Conservation (phyloP, 2,329 filamentous ascomycete genomes). For the Cyphellophora europaea region DNA sequence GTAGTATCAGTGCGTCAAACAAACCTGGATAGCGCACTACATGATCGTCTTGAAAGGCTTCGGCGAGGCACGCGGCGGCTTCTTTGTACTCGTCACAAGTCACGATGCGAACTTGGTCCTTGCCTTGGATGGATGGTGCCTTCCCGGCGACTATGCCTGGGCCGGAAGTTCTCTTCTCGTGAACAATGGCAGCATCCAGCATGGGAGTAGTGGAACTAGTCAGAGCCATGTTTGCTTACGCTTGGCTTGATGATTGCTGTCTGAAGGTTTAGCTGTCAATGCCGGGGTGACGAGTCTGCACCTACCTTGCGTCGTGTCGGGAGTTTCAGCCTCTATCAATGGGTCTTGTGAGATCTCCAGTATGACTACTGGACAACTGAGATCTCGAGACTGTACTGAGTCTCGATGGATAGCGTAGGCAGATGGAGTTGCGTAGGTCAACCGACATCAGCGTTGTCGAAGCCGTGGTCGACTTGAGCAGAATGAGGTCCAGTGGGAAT, state of each 20-base stretch:
- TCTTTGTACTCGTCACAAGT: conserved; percentile 59
- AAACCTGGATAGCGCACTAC: conserved; percentile 52
- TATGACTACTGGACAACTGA: conserved; percentile 47
- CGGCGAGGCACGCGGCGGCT: conserved; percentile 62
- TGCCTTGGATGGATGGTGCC: conserved; percentile 19
- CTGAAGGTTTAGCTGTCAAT: conserved; percentile 2
- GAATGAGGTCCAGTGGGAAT: too few species aligned
- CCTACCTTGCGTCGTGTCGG: conserved; percentile 13
- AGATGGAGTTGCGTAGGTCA: conserved; percentile 45
- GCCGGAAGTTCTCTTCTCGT: conserved; percentile 18
- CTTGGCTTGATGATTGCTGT: conserved; percentile 8
- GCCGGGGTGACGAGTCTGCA: conserved; percentile 3
- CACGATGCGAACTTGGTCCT: conserved; percentile 53
- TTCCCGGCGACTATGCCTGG: conserved; percentile 10
- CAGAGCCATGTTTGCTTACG: conserved; percentile 17
- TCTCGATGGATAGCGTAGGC: conserved; percentile 46
- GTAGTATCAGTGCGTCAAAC: conserved; percentile 29
- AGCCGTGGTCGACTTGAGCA: too few species aligned
- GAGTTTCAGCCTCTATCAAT: conserved; percentile 28
- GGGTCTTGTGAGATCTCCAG: conserved; percentile 41
- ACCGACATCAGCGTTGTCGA: conserved; percentile 44
- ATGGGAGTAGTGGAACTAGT: conserved; percentile 13
- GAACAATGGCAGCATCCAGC: conserved; percentile 15
- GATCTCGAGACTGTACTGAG: conserved; percentile 48
- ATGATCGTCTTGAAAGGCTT: conserved; percentile 68